phyloP scores from a whole-genome alignment of 768 basidiomycete species.

The Hygrocybe coccinea region DNA sequence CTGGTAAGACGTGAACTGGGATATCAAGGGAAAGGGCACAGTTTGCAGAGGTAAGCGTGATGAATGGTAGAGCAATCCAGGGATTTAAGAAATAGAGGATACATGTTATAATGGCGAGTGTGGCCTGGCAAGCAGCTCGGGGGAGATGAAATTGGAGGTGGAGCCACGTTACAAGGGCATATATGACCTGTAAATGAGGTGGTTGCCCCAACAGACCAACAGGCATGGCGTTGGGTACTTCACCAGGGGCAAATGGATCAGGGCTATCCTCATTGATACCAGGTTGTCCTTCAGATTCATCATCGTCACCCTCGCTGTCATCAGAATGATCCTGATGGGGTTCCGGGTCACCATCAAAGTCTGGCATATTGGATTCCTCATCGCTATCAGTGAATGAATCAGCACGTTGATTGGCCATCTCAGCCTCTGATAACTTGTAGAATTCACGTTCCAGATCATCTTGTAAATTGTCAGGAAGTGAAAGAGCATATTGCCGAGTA shows the following conservation, averaged over 20 bases:
- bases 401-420: background rate
- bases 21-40: background rate
- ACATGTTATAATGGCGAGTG: background rate
- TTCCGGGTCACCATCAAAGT: background rate
- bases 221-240: background rate
- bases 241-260: background rate
- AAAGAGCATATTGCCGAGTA: background rate
- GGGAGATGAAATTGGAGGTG: background rate
- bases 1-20: background rate
- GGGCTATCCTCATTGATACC: background rate
- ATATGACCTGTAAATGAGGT: background rate
- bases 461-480: background rate
- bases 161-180: background rate
- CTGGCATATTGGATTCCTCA: background rate
- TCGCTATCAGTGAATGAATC: background rate
- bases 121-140: background rate
- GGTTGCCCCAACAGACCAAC: background rate
- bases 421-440: background rate
- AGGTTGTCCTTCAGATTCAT: background rate
- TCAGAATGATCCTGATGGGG: background rate
- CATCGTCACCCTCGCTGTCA: background rate
- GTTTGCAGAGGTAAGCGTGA: background rate
- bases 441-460: background rate
- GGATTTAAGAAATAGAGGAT: background rate
- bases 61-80: background rate